phyloP scores from a whole-genome alignment of 1,284 basidiomycete species.

The Takashimella koratensis region DNA sequence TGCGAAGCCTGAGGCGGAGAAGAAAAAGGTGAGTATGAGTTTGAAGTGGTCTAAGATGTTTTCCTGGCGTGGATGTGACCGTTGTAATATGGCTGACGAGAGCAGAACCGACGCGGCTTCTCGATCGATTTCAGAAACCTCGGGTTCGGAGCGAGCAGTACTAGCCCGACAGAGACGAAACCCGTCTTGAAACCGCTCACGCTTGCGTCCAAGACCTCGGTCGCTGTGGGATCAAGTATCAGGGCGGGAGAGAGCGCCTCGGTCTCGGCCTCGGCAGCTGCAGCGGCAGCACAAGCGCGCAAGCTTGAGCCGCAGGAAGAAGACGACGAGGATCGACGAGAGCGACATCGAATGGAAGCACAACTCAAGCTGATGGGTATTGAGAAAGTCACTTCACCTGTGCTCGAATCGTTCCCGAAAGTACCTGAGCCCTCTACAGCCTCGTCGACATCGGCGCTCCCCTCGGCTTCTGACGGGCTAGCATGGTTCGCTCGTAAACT shows the following conservation, averaged over 20 bases:
- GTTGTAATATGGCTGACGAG: too few species aligned
- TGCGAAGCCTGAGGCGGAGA: slow-evolving; percentile 6
- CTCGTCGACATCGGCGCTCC: not conserved
- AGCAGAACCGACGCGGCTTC: slow-evolving; percentile 39
- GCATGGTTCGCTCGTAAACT: not conserved
- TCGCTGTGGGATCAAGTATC: not conserved
- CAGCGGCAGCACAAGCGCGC: slow-evolving; percentile 15
- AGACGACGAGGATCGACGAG: slow-evolving; percentile 80
- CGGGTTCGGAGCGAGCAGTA: slow-evolving; percentile 31
- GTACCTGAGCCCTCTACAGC: not conserved
- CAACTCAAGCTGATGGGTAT: slow-evolving; percentile 91
- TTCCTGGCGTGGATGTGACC: too few species aligned
- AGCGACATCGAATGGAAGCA: slow-evolving; percentile 76
- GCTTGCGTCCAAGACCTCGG: slow-evolving; percentile 14
- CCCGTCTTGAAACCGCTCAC: slow-evolving; percentile 30
- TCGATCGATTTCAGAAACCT: slow-evolving; percentile 47
- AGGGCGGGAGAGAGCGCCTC: not conserved
- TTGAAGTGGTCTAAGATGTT: not conserved
- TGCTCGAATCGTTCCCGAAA: not conserved
- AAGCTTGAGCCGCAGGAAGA: slow-evolving; percentile 62
- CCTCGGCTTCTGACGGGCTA: not conserved
- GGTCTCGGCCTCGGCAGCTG: not conserved
- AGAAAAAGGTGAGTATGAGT: slow-evolving; percentile 24
- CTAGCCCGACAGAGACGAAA: slow-evolving; percentile 11
- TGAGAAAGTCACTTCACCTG: slow-evolving; percentile 43